These are phyloP conservation scores for Hygrocybe coccinea DNA, from an alignment of 768 basidiomycete genomes.

Conservation along the genomic window DNA sequence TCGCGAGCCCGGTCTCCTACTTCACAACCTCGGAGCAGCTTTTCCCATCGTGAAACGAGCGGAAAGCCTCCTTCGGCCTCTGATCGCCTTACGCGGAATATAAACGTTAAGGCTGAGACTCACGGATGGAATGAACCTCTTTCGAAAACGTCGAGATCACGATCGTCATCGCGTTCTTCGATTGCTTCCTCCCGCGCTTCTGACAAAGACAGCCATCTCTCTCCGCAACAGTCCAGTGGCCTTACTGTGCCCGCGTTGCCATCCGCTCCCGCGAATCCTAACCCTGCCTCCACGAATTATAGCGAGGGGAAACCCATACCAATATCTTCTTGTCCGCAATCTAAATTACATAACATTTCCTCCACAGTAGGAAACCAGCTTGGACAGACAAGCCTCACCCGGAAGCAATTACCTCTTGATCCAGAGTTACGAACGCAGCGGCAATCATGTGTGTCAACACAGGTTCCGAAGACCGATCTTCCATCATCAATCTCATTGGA, in stretches of 20 bases:
- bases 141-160: constrained; percentile 35
- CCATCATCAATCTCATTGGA: too few species aligned
- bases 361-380: too few species aligned
- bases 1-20: constrained; percentile 21
- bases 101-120: not conserved
- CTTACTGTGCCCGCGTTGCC: not conserved
- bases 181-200: constrained; percentile 46
- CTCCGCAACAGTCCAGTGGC: not conserved
- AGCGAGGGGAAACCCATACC: too few species aligned
- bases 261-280: not conserved
- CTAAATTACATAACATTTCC: too few species aligned
- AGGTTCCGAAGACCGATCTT: too few species aligned
- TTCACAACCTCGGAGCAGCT: not conserved
- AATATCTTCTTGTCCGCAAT: too few species aligned
- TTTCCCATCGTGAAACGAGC: not conserved
- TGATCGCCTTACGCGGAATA: not conserved
- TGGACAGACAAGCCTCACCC: too few species aligned
- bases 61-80: not conserved
- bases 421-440: too few species aligned
- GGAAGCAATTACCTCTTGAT: too few species aligned
- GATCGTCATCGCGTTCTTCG: constrained; percentile 53
- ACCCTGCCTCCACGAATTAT: not conserved
- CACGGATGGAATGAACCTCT: constrained; percentile 20
- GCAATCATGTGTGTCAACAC: too few species aligned
- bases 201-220: not conserved